These are phyloP conservation scores for Ustilaginoidea virens DNA, from an alignment of 2,329 filamentous ascomycete genomes.

Conservation along the genomic window DNA sequence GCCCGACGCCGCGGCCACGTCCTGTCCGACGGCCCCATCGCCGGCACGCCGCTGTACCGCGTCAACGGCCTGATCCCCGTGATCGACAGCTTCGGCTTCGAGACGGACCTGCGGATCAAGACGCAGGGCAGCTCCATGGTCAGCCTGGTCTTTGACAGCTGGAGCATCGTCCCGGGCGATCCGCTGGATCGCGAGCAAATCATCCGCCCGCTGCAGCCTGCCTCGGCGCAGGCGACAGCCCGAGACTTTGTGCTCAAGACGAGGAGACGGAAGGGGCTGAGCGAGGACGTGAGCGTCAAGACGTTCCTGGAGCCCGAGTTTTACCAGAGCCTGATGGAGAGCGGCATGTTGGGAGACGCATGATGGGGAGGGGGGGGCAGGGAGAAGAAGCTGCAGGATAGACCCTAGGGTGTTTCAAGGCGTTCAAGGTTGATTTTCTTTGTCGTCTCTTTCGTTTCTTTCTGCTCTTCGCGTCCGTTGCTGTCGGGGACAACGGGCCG, in stretches of 20 bases:
- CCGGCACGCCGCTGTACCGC: conserved; percentile 84
- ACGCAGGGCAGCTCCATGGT: conserved; percentile 87
- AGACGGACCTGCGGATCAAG: conserved; percentile 91
- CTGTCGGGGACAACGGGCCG: too few species aligned
- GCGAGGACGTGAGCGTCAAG: conserved; percentile 88
- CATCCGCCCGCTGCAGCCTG: conserved; percentile 72
- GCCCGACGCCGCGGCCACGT: conserved; percentile 83
- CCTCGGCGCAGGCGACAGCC: conserved; percentile 74
- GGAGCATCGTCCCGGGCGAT: conserved; percentile 91
- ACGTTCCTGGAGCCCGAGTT: conserved; percentile 95
- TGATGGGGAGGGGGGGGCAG: conserved; percentile 6
- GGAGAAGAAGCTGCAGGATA: not conserved
- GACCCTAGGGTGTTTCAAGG: too few species aligned
- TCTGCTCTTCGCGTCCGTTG: too few species aligned
- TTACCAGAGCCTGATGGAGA: conserved; percentile 76
- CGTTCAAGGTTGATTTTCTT: not conserved
- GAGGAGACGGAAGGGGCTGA: conserved; percentile 77
- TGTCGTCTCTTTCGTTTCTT: too few species aligned
- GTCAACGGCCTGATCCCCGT: conserved; percentile 86
- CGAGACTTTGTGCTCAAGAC: conserved; percentile 97
- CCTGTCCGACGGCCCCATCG: conserved; percentile 82
- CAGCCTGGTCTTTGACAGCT: conserved; percentile 85
- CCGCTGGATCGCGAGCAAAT: conserved; percentile 80
- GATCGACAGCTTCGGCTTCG: conserved; percentile 95
- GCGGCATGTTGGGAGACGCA: conserved; percentile 58